Conservation (phyloP, 2,329 filamentous ascomycete species). For the Trichoderma koningiopsis region DNA sequence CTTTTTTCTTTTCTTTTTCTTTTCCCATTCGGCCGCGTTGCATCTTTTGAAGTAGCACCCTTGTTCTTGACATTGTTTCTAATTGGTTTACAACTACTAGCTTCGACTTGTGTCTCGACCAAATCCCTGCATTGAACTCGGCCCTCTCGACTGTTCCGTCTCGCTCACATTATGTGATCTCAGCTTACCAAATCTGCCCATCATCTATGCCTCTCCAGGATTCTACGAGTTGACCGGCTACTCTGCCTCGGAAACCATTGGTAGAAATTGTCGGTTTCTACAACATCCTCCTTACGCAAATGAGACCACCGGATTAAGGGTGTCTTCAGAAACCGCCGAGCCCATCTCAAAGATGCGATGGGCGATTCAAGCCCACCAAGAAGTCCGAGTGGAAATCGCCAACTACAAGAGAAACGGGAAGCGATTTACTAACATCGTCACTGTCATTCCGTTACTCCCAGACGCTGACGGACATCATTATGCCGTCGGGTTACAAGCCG, state of each 20-base stretch:
- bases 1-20: neutral
- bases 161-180: constrained; percentile 83
- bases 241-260: constrained; percentile 70
- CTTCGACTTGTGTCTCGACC: constrained; percentile 67
- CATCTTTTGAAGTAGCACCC: neutral
- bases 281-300: constrained; percentile 67
- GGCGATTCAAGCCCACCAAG: constrained; percentile 48
- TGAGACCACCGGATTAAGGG: neutral
- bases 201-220: constrained; percentile 81
- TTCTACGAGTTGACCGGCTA: constrained; percentile 83
- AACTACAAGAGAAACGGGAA: constrained; percentile 84
- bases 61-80: neutral
- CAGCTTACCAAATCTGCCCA: constrained; percentile 70
- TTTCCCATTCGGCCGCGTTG: neutral
- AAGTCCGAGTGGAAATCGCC: constrained; percentile 59
- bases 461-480: constrained; percentile 67
- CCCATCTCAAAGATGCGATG: constrained; percentile 58
- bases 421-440: constrained; percentile 77
- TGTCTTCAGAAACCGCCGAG: constrained; percentile 35
- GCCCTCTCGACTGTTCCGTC: constrained; percentile 80
- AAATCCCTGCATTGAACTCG: constrained; percentile 76
- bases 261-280: constrained; percentile 81
- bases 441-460: constrained; percentile 79
- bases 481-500: constrained; percentile 80
- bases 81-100: constrained; percentile 34